Percentiles rank a stretch among this genome's conserved stretches.
Evolutionary conservation across 371 early-diverging fungal species (phyloP).

Genomic region (Choanephora cucurbitarum): DNA sequence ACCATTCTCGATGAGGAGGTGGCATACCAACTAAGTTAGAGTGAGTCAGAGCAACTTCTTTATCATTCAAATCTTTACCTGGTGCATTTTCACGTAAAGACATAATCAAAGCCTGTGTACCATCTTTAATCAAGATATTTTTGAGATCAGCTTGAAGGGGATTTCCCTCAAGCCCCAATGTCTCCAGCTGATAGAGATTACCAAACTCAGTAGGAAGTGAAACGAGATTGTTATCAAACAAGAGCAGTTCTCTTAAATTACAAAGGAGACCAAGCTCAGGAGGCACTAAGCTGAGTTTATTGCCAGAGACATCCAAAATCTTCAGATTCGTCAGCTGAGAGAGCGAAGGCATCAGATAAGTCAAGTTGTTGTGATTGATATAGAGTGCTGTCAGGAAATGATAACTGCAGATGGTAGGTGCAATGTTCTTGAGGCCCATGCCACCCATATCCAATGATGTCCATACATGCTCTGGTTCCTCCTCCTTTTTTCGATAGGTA

Average conservation of each 20-base stretch:
- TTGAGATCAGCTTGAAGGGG: slow-evolving; percentile 89
- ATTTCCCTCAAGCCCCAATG: slow-evolving; percentile 96
- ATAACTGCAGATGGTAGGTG: slow-evolving; percentile 75
- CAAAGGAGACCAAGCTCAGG: slow-evolving; percentile 89
- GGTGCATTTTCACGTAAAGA: slow-evolving; percentile 93
- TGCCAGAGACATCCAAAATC: slow-evolving; percentile 87
- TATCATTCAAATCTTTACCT: slow-evolving; percentile 44
- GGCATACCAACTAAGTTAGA: slow-evolving; percentile 66
- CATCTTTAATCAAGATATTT: slow-evolving; percentile 84
- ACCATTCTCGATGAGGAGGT: slow-evolving; percentile 95
- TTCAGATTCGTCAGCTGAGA: slow-evolving; percentile 66
- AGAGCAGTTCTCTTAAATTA: slow-evolving; percentile 80
- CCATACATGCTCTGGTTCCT: slow-evolving; percentile 58
- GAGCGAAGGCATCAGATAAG: slow-evolving; percentile 75
- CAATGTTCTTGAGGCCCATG: slow-evolving; percentile 85
- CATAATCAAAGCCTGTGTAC: slow-evolving; percentile 80
- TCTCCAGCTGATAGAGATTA: slow-evolving; percentile 89
- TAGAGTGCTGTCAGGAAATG: slow-evolving; percentile 88
- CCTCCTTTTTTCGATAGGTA: slow-evolving; percentile 10
- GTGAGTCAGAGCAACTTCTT: background rate
- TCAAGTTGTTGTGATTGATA: slow-evolving; percentile 91
- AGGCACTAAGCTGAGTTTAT: slow-evolving; percentile 86
- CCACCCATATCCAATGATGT: slow-evolving; percentile 90
- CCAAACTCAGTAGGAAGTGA: slow-evolving; percentile 94
- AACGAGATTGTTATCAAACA: slow-evolving; percentile 93